Evolutionary conservation across 331 rosid genomes (phyloP).

Genomic region (Pyrus hybrid): DNA sequence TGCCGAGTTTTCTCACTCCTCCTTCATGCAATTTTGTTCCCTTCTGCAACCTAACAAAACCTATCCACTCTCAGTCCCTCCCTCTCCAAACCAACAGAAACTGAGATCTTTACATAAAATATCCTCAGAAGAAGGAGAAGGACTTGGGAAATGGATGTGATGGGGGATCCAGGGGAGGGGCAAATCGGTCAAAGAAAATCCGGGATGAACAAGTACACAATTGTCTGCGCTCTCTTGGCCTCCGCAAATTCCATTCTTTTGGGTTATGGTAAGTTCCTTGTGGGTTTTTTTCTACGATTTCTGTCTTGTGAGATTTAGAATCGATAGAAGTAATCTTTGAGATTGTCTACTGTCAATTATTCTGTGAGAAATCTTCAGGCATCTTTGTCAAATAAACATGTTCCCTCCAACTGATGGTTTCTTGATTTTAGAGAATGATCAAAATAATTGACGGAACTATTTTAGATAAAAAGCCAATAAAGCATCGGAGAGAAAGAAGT

Average conservation of each 20-base stretch:
- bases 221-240: constrained; percentile 54
- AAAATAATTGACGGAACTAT: no score
- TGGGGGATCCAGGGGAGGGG: neutral
- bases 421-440: no score
- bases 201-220: constrained; percentile 42
- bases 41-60: neutral
- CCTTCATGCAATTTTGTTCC: constrained; percentile 1
- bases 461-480: no score
- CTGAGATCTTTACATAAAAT: neutral
- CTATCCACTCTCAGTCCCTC: neutral
- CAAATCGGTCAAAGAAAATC: neutral
- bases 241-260: constrained; percentile 63
- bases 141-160: neutral
- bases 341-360: no score
- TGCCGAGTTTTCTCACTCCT: neutral
- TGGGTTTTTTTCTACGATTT: no score
- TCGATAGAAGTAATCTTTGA: no score
- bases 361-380: no score
- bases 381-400: no score
- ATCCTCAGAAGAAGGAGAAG: neutral
- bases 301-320: accelerated
- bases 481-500: no score
- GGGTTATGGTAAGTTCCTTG: constrained; percentile 49
- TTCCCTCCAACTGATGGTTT: no score
- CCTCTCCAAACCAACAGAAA: neutral